phyloP scores from a whole-genome alignment of 1,284 basidiomycete genomes.

The Cutaneotrichosporon sp. region DNA sequence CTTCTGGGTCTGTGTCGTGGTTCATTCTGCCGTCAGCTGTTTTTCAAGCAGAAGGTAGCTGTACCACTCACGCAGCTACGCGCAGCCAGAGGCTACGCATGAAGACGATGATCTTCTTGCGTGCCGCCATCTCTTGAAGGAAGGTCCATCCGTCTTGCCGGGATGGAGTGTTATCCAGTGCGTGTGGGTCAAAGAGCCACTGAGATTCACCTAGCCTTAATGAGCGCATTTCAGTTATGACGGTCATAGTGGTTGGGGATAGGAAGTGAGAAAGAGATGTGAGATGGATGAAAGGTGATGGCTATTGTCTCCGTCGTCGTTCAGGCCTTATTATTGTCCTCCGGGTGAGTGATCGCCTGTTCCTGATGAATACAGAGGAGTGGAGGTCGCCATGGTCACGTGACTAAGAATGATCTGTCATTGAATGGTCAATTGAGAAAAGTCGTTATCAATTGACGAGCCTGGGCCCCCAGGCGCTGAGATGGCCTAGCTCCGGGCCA shows the following conservation, averaged over 20 bases:
- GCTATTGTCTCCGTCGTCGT: neutral
- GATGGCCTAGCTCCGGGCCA: too few species aligned
- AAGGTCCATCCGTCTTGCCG: conserved; percentile 24
- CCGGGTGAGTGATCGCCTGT: too few species aligned
- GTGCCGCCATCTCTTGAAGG: conserved; percentile 28
- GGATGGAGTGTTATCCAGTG: conserved; percentile 33
- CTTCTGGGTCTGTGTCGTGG: conserved; percentile 16
- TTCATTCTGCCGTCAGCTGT: neutral
- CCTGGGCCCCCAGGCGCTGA: too few species aligned
- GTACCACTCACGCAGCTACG: conserved; percentile 7
- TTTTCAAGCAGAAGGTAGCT: too few species aligned
- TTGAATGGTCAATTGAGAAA: too few species aligned
- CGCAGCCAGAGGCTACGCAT: conserved; percentile 16
- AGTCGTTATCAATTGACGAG: too few species aligned
- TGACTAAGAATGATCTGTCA: too few species aligned
- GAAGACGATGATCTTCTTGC: conserved; percentile 24
- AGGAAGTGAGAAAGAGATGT: neutral
- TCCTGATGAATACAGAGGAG: too few species aligned
- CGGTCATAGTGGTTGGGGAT: neutral
- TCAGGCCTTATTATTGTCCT: neutral
- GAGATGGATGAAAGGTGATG: too few species aligned
- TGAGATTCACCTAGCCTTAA: conserved; percentile 29
- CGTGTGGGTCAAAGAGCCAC: conserved; percentile 31
- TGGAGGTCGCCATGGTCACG: too few species aligned
- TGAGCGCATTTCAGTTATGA: conserved; percentile 23